A percentile compares a stretch with the other conserved stretches of the same genome.
phyloP scores from a whole-genome alignment of 768 basidiomycete species.

The Pleurotus salmoneostramineus region DNA sequence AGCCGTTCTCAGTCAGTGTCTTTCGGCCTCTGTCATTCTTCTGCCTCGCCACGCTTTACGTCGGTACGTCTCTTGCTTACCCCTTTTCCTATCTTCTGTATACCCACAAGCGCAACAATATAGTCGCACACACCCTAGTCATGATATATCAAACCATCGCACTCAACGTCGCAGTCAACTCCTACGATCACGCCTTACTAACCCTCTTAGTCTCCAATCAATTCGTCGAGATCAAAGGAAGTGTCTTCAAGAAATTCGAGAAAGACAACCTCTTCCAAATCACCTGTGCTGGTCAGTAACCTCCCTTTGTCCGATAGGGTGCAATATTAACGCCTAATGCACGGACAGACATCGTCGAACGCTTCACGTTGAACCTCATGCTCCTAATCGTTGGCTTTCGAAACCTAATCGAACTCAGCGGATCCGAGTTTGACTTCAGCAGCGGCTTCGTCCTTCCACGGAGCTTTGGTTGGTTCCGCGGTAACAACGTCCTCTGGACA shows the following conservation, averaged over 20 bases:
- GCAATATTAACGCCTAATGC: too few relatives aligned
- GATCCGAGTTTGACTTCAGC: constrained; percentile 80
- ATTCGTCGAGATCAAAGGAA: constrained; percentile 99
- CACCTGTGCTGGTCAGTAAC: constrained; percentile 80
- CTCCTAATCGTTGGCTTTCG: constrained; percentile 87
- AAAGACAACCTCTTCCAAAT: constrained; percentile 99
- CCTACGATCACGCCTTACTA: constrained; percentile 92
- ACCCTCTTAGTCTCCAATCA: constrained; percentile 96
- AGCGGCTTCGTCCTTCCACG: constrained; percentile 73
- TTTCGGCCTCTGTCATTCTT: constrained; percentile 86
- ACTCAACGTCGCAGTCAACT: constrained; percentile 96
- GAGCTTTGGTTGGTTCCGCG: constrained; percentile 81
- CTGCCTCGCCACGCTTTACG: constrained; percentile 75
- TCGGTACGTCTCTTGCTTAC: constrained; percentile 41
- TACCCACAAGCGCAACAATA: background rate
- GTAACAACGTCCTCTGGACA: constrained; percentile 77
- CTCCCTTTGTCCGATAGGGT: too few relatives aligned
- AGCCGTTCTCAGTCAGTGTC: constrained; percentile 57
- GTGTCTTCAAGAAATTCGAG: constrained; percentile 99
- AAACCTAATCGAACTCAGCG: constrained; percentile 91
- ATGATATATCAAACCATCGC: constrained; percentile 95
- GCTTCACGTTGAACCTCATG: constrained; percentile 91
- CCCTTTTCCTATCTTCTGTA: background rate
- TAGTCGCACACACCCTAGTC: constrained; percentile 88
- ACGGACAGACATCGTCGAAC: constrained; percentile 86